Evolutionary conservation across 1,284 basidiomycete species (phyloP).

Genomic region (Ceratobasidium sp.): DNA sequence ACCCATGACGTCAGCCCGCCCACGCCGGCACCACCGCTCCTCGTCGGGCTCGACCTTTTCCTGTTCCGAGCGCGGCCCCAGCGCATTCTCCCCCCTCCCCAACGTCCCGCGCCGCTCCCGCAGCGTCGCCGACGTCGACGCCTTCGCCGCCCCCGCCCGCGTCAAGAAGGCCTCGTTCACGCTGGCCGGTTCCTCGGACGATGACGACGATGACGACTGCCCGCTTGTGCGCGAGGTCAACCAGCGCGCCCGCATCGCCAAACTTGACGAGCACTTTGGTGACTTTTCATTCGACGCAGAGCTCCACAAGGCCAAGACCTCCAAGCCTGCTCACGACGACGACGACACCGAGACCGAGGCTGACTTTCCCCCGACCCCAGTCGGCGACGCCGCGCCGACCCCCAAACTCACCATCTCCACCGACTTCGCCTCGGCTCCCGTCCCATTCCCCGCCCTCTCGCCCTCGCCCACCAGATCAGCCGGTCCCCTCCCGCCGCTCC

Average conservation of each 20-base stretch:
- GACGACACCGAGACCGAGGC: conserved; percentile 26
- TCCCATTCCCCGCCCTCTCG: conserved; percentile 42
- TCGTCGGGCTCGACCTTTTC: conserved; percentile 48
- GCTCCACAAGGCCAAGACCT: conserved; percentile 12
- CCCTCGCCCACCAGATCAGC: conserved; percentile 5
- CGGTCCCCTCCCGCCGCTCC: conserved; percentile 11
- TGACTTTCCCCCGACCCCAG: conserved; percentile 24
- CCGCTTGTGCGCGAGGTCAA: conserved; percentile 40
- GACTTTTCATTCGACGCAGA: conserved; percentile 27
- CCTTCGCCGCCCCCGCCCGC: conserved; percentile 3
- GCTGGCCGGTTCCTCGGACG: conserved; percentile 36
- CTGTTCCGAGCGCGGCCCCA: conserved; percentile 62
- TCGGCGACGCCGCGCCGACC: conserved; percentile 4
- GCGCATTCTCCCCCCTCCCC: conserved; percentile 65
- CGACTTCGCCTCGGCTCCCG: conserved; percentile 12
- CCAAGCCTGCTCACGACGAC: background rate
- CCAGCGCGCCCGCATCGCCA: conserved; percentile 23
- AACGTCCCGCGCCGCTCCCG: conserved; percentile 61
- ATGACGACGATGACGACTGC: conserved; percentile 45
- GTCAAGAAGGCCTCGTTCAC: conserved; percentile 40
- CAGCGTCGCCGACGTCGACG: conserved; percentile 23
- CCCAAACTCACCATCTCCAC: conserved; percentile 28
- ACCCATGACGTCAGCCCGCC: conserved; percentile 48
- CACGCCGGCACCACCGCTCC: conserved; percentile 59
- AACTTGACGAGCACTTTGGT: conserved; percentile 23